Base-by-base conservation (phyloP, 1,284 basidiomycete genomes). In the Apiotrichum akiyoshidainum region DNA sequence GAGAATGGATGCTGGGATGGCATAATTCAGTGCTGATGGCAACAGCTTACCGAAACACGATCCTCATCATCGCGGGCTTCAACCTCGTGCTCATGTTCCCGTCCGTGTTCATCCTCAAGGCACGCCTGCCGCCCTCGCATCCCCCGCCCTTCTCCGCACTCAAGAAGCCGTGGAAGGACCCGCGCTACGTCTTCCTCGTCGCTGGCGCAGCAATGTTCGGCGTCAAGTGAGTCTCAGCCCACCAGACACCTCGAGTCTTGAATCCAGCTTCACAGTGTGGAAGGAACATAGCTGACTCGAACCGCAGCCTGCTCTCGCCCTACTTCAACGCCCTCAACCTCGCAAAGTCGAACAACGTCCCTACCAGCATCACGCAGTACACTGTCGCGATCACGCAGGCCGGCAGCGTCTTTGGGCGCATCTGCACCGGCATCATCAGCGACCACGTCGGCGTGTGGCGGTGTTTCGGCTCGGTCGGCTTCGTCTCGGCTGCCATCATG, bases 51-150 rank as follows among this genome's bases (percentile, higher is more conserved):
- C 60, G 66, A n/a, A 46, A 70, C 55, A 65, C 66, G 12, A 65
- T 70, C 17, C 60, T 70, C 37, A 57, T 64, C 21, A 50, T 66
- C 10, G 63, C 58, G 2, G 64, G 64, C 6, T 55, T 66, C 44
- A 61, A 67, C 47, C 52, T 58, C 2, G 55, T 59, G 5, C 48
- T 68, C 33, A 66, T 70, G 62, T 41, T 65, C 12, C 68, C 68
- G 2, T 42, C 57, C 1, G 61, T 61, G 47, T 65, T 70, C 42
- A 63, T 60, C 44, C 59, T 70, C 52, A 61, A 60, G 44, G 59
- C 64, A 4, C 64, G 68, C 17, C 41, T 63, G 10, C 68, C 66
- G n/a, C 65, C 63, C 37, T 60, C 51, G 13, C 35, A 54, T 2
- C 57, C 62, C 1, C 52, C 62, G 11, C 66, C 65, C 1, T 59